Conservation (phyloP, 108 stramenopile genomes). For the Nitzschia sp. region DNA sequence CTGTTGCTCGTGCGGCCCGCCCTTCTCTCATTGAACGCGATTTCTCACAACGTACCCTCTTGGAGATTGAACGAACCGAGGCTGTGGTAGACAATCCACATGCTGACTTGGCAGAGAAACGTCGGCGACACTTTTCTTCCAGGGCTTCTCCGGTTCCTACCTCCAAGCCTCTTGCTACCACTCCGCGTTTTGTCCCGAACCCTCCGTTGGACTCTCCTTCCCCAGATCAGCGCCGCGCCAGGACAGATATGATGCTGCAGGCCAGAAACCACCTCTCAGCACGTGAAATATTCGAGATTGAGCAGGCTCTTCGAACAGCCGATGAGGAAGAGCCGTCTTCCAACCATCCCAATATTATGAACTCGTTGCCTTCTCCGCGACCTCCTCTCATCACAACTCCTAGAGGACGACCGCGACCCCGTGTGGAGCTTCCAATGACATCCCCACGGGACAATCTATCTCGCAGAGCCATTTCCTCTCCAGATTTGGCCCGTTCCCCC, state of each 20-base stretch:
- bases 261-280: conserved; percentile 15
- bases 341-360: neutral
- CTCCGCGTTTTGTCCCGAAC: neutral
- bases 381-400: neutral
- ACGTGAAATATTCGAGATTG: conserved; percentile 27
- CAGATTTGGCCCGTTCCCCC: neutral
- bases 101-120: conserved; percentile 1
- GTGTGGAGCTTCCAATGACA: neutral
- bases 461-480: no score
- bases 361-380: neutral
- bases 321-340: conserved; percentile 3
- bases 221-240: neutral
- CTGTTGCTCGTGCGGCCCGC: neutral
- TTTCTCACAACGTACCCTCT: conserved; percentile 10
- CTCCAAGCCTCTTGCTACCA: neutral
- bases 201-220: neutral
- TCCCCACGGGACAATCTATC: neutral
- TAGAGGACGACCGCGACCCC: neutral
- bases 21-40: conserved; percentile 3
- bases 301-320: conserved; percentile 30
- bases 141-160: neutral
- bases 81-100: conserved; percentile 5
- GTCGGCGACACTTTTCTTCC: neutral
- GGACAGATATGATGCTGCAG: conserved; percentile 5
- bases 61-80: conserved; percentile 13